Percentiles rank a stretch among this genome's conserved stretches.
phyloP scores from a whole-genome alignment of 2,329 filamentous ascomycete genomes.

The Lecanicillium sp. region DNA sequence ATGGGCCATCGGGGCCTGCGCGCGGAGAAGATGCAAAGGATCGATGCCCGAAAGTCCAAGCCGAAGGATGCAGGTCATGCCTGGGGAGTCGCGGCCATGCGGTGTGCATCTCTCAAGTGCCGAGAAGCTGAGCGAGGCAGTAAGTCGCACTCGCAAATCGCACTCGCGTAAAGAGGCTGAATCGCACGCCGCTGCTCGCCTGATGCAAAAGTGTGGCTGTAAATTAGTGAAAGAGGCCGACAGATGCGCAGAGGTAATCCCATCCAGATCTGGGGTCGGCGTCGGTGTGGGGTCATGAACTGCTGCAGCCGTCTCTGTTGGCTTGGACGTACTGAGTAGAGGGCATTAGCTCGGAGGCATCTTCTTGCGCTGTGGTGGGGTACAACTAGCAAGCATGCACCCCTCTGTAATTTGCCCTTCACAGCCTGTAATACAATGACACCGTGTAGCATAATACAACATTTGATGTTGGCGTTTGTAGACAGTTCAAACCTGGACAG shows the following conservation, averaged over 20 bases:
- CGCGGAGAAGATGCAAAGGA: not conserved
- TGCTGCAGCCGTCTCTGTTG: no score
- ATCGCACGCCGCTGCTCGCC: no score
- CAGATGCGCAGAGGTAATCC: not conserved
- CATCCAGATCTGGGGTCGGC: constrained; percentile 1
- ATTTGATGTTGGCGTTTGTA: not conserved
- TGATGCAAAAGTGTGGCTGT: not conserved
- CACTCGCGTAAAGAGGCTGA: no score
- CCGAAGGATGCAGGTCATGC: no score
- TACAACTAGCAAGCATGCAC: not conserved
- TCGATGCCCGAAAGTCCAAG: no score
- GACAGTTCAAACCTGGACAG: no score
- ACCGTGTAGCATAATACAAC: not conserved
- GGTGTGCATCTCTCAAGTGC: no score
- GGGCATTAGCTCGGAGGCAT: constrained; percentile 9
- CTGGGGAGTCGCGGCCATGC: no score
- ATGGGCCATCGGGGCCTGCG: not conserved
- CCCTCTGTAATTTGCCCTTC: not conserved
- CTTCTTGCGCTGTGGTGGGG: constrained; percentile 3
- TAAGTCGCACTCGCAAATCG: no score
- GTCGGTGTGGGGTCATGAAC: constrained; percentile 2
- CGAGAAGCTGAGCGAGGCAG: no score
- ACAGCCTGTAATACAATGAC: not conserved
- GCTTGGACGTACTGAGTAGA: not conserved
- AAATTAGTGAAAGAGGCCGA: constrained; percentile 1